phyloP scores from a whole-genome alignment of 352 stramenopile genomes.

The Globisporangium sylvaticum region DNA sequence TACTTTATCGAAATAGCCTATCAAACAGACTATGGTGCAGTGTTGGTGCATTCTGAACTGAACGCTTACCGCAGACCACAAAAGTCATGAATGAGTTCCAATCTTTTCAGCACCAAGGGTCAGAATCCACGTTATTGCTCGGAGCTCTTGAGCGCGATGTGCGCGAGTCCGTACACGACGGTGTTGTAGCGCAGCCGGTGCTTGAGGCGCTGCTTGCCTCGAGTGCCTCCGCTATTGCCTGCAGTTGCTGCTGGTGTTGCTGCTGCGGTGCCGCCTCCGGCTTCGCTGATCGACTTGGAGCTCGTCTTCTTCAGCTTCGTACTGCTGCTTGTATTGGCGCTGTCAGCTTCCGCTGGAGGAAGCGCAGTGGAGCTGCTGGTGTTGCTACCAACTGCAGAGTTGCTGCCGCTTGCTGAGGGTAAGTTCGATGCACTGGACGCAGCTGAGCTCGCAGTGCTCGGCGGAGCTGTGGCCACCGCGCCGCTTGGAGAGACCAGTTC shows the following conservation, averaged over 20 bases:
- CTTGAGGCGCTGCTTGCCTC: conserved; percentile 48
- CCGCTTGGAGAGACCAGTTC: conserved; percentile 24
- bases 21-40: background rate
- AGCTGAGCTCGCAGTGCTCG: conserved; percentile 7
- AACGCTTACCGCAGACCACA: background rate
- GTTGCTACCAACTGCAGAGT: conserved; percentile 1
- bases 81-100: background rate
- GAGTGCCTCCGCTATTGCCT: background rate
- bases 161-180: conserved; percentile 61
- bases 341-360: background rate
- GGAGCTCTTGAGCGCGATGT: conserved; percentile 40
- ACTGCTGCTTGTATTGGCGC: background rate
- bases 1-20: background rate
- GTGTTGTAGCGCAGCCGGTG: conserved; percentile 68
- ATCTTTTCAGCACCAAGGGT: background rate
- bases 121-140: conserved; percentile 16
- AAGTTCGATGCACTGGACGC: conserved; percentile 5
- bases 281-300: background rate
- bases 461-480: conserved; percentile 2
- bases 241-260: background rate
- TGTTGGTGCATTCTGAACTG: background rate
- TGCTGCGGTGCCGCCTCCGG: background rate
- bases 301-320: conserved; percentile 7
- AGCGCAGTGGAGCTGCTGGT: conserved; percentile 5
- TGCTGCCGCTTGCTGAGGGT: background rate